Evolutionary conservation across 495 filamentous ascomycete species (phyloP).

Genomic region (Penicillium crystallinum): DNA sequence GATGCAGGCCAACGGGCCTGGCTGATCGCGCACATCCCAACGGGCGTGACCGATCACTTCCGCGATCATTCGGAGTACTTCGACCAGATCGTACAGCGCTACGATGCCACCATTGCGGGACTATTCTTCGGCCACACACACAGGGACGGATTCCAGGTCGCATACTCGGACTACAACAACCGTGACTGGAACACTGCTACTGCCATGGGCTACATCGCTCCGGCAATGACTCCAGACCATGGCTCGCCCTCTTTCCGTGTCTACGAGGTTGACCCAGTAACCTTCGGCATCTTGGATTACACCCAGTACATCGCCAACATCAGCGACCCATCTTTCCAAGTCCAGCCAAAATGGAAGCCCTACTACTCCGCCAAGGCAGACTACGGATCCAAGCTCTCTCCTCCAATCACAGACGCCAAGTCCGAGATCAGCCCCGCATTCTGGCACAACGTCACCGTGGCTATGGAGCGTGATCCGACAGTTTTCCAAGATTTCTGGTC

Average conservation of each 20-base stretch:
- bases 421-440: constrained; percentile 50
- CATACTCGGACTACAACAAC: constrained; percentile 42
- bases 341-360: constrained; percentile 39
- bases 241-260: constrained; percentile 52
- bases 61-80: constrained; percentile 50
- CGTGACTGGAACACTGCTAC: constrained; percentile 35
- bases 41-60: constrained; percentile 43
- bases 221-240: constrained; percentile 49
- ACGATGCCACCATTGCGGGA: constrained; percentile 47
- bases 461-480: constrained; percentile 30
- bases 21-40: constrained; percentile 50
- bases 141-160: constrained; percentile 50
- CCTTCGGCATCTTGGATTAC: constrained; percentile 48
- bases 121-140: constrained; percentile 58
- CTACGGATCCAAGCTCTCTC: constrained; percentile 43
- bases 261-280: constrained; percentile 52
- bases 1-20: constrained; percentile 46
- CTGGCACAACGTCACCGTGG: constrained; percentile 53
- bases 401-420: constrained; percentile 26
- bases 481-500: constrained; percentile 37
- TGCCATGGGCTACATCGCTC: constrained; percentile 46
- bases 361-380: constrained; percentile 51
- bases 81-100: constrained; percentile 51
- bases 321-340: constrained; percentile 36
- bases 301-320: constrained; percentile 51